These are phyloP conservation scores for Hypoxylon rickii DNA, from an alignment of 495 filamentous ascomycete species.

Conservation along the genomic window DNA sequence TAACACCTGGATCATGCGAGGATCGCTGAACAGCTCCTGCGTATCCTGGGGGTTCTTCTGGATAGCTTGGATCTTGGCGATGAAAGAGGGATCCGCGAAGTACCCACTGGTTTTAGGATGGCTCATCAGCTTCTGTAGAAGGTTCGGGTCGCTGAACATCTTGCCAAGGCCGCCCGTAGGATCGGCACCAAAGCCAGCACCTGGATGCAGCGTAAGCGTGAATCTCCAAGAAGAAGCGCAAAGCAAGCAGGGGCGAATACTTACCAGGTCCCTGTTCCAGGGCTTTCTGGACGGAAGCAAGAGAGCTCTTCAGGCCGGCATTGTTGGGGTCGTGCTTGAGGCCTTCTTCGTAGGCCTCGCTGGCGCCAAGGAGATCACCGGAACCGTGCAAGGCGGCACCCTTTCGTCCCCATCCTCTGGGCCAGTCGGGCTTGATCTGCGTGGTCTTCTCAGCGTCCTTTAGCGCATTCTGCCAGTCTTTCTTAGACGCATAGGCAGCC, in stretches of 20 bases:
- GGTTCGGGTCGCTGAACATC: slow-evolving; percentile 90
- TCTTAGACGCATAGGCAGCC: slow-evolving; percentile 90
- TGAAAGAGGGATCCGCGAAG: slow-evolving; percentile 85
- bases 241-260: slow-evolving; percentile 6
- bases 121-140: slow-evolving; percentile 84
- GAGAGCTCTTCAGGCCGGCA: slow-evolving; percentile 86
- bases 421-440: slow-evolving; percentile 96
- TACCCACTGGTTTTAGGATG: slow-evolving; percentile 92
- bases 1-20: slow-evolving; percentile 90
- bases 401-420: slow-evolving; percentile 92
- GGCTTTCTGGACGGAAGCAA: slow-evolving; percentile 82
- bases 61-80: slow-evolving; percentile 82
- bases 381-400: slow-evolving; percentile 86
- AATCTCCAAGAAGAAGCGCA: neutral
- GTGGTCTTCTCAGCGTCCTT: slow-evolving; percentile 91
- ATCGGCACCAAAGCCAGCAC: slow-evolving; percentile 55
- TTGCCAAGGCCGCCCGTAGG: slow-evolving; percentile 76
- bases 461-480: slow-evolving; percentile 80
- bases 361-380: slow-evolving; percentile 80
- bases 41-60: slow-evolving; percentile 79
- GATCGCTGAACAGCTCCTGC: slow-evolving; percentile 82
- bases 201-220: slow-evolving; percentile 21
- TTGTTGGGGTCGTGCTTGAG: slow-evolving; percentile 90
- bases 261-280: slow-evolving; percentile 79
- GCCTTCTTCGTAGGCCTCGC: slow-evolving; percentile 89